These are phyloP conservation scores for Penicillium soppii DNA, from an alignment of 495 filamentous ascomycete genomes.

Conservation along the genomic window DNA sequence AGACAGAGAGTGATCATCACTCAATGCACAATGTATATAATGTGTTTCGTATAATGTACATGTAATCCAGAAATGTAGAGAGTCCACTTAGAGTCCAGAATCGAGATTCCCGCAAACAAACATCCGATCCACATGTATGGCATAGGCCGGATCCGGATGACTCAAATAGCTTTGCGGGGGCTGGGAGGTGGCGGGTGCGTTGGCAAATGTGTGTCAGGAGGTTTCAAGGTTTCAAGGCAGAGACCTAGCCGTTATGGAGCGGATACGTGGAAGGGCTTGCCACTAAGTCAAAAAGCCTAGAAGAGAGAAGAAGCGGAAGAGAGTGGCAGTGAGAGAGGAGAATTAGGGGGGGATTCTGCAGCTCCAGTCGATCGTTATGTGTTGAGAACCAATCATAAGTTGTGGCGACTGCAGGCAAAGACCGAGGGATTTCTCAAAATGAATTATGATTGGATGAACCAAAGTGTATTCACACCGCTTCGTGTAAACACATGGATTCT, in stretches of 20 bases:
- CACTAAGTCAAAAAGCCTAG: constrained; percentile 1
- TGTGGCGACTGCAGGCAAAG: constrained; percentile 7
- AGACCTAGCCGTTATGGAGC: constrained; percentile 2
- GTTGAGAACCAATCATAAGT: constrained; percentile 1
- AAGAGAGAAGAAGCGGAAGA: neutral
- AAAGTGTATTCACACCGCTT: constrained; percentile 4
- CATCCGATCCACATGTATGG: neutral
- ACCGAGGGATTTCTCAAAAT: neutral
- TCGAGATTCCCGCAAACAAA: neutral
- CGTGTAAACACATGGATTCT: constrained; percentile 5
- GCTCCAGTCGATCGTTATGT: constrained; percentile 3
- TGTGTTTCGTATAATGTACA: no score
- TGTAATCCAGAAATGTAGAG: neutral
- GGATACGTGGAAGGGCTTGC: constrained; percentile 10
- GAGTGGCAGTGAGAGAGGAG: neutral
- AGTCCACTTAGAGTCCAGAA: no score
- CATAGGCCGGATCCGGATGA: neutral
- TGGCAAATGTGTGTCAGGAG: constrained; percentile 12
- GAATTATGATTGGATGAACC: constrained; percentile 1
- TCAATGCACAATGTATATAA: no score
- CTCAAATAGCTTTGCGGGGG: constrained; percentile 1
- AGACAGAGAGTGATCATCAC: neutral
- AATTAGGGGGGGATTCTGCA: constrained; percentile 1
- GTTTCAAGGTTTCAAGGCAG: constrained; percentile 4
- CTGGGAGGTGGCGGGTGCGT: constrained; percentile 2